These are phyloP conservation scores for Jamesozyma jinghongensis DNA, from an alignment of 805 yeast genomes.

Conservation along the genomic window DNA sequence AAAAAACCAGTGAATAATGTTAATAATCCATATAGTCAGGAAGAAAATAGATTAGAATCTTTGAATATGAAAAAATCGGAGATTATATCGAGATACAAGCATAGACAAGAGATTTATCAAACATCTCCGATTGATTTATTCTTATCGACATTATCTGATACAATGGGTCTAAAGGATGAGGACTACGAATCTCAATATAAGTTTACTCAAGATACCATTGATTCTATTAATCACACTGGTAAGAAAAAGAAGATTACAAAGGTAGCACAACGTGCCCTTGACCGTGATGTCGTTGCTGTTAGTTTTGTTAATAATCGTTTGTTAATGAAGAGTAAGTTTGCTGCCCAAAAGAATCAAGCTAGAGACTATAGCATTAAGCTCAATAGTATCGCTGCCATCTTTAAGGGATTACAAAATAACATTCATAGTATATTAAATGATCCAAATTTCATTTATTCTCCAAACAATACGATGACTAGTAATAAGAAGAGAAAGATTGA, in stretches of 20 bases:
- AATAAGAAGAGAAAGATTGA: slow-evolving; percentile 23
- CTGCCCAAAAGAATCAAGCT: slow-evolving; percentile 4
- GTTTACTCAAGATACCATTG: slow-evolving; percentile 20
- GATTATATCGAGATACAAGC: slow-evolving; percentile 27
- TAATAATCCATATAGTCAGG: slow-evolving; percentile 21
- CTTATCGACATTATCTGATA: slow-evolving; percentile 26
- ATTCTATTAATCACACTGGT: slow-evolving; percentile 28
- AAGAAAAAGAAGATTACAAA: slow-evolving; percentile 25
- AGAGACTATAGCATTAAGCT: slow-evolving; percentile 11
- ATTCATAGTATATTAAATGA: slow-evolving; percentile 5
- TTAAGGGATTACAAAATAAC: slow-evolving; percentile 16
- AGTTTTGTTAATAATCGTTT: slow-evolving; percentile 19
- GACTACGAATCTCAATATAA: slow-evolving; percentile 17
- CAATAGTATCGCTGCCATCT: slow-evolving; percentile 19
- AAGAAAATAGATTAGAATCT: slow-evolving; percentile 24
- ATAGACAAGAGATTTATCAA: slow-evolving; percentile 27
- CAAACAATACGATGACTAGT: neutral
- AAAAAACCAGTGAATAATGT: slow-evolving; percentile 1
- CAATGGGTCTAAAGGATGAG: slow-evolving; percentile 25
- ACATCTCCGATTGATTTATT: slow-evolving; percentile 27
- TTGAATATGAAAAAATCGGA: slow-evolving; percentile 25
- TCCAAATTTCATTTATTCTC: slow-evolving; percentile 9
- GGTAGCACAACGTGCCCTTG: slow-evolving; percentile 26
- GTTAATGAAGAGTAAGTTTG: slow-evolving; percentile 21
- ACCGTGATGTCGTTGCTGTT: slow-evolving; percentile 24